phyloP scores from a whole-genome alignment of 176 grass and related monocot species.

The Paspalum vaginatum region DNA sequence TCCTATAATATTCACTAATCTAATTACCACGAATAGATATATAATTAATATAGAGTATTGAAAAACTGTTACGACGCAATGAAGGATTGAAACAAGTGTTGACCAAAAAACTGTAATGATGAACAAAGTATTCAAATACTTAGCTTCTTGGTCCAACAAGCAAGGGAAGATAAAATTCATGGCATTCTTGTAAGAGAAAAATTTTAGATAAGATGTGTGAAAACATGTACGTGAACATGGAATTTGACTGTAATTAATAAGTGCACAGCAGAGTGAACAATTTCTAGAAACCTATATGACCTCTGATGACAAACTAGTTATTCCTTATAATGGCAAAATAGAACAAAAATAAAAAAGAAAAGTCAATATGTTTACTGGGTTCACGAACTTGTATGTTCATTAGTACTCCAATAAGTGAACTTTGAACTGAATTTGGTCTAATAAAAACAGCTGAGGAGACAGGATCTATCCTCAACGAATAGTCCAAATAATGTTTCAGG shows the following conservation, averaged over 20 bases:
- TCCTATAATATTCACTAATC: slow-evolving; percentile 48
- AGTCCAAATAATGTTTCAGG: too few species aligned
- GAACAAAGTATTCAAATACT: too few species aligned
- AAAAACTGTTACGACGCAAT: neutral
- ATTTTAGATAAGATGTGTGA: neutral
- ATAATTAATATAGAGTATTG: neutral
- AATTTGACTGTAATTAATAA: neutral
- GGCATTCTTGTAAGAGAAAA: neutral
- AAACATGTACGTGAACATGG: neutral
- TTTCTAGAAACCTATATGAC: neutral
- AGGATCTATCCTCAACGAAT: too few species aligned
- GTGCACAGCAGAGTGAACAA: neutral
- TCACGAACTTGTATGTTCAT: neutral
- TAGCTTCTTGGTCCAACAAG: slow-evolving; percentile 2
- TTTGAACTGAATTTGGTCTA: too few species aligned
- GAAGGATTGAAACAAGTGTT: neutral
- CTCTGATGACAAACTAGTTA: neutral
- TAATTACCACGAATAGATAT: neutral
- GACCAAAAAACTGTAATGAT: too few species aligned
- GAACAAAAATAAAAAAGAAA: neutral
- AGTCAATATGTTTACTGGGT: neutral
- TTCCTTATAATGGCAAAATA: neutral
- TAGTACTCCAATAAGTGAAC: neutral
- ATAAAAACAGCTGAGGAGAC: too few species aligned
- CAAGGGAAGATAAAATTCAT: neutral